Evolutionary conservation across 2,329 filamentous ascomycete species (phyloP).

Genomic region (Pestalotiopsis sp.): DNA sequence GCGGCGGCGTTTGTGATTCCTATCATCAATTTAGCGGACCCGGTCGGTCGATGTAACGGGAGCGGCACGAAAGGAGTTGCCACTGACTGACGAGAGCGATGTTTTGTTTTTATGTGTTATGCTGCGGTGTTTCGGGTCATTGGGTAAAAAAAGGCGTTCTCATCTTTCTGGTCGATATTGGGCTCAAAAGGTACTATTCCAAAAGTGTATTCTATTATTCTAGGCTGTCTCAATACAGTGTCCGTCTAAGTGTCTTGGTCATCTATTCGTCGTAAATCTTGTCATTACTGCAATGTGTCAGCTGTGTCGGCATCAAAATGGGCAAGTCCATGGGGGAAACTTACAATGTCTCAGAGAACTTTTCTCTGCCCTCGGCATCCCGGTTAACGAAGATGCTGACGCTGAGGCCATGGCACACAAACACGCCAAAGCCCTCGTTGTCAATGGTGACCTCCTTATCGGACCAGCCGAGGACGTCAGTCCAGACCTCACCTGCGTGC

Average conservation of each 20-base stretch:
- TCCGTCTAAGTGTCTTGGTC: not conserved
- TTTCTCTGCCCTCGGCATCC: constrained; percentile 21
- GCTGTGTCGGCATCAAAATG: not conserved
- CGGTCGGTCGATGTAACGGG: not conserved
- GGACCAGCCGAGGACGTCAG: constrained; percentile 62
- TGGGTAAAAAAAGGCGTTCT: not conserved
- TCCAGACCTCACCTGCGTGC: constrained; percentile 65
- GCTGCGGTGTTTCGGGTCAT: not conserved
- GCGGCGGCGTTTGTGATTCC: not conserved
- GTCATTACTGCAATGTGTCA: constrained; percentile 11
- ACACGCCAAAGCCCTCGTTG: constrained; percentile 60
- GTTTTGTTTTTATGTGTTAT: not conserved
- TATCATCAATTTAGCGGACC: constrained; percentile 1
- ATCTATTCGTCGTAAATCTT: constrained; percentile 14
- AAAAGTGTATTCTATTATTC: not conserved
- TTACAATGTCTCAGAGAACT: constrained; percentile 23
- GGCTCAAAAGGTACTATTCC: not conserved
- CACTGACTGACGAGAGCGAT: not conserved
- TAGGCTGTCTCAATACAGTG: not conserved
- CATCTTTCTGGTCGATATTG: not conserved
- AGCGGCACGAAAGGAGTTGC: not conserved
- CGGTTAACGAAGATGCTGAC: constrained; percentile 23
- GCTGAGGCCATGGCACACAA: constrained; percentile 44
- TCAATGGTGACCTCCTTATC: constrained; percentile 61
- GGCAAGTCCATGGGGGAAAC: not conserved